Conservation (phyloP, 2,329 filamentous ascomycete species). For the Metarhizium humberi region DNA sequence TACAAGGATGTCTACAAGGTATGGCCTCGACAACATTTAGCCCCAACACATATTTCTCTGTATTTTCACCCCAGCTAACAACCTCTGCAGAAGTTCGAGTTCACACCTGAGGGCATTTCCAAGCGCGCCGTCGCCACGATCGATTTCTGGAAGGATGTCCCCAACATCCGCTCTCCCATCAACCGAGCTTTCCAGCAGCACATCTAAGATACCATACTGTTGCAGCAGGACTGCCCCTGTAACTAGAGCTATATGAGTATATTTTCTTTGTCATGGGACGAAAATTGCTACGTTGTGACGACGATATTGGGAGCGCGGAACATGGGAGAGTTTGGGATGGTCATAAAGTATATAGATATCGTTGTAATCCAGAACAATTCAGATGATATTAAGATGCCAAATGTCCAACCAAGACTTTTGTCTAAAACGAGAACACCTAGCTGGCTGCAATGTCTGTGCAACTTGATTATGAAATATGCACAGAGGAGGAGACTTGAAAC, state of each 20-base stretch:
- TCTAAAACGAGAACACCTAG: background rate
- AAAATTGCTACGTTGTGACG: constrained; percentile 17
- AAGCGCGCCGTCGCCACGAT: constrained; percentile 90
- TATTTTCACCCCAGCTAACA: constrained; percentile 24
- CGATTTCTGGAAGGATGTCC: constrained; percentile 92
- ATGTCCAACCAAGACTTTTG: background rate
- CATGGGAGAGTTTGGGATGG: constrained; percentile 12
- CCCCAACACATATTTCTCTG: background rate
- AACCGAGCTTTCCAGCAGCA: constrained; percentile 98
- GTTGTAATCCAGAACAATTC: background rate
- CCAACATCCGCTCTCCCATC: constrained; percentile 86
- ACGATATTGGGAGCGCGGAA: constrained; percentile 16
- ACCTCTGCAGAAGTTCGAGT: constrained; percentile 81
- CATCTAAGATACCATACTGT: constrained; percentile 52
- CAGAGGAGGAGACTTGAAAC: background rate
- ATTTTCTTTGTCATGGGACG: constrained; percentile 7
- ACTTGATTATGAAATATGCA: background rate
- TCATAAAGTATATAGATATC: constrained; percentile 13
- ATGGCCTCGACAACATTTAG: constrained; percentile 23
- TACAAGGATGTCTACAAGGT: constrained; percentile 97
- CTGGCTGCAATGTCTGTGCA: background rate
- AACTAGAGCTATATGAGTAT: background rate
- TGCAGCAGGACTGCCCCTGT: background rate
- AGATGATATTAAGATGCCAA: background rate
- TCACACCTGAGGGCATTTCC: constrained; percentile 91